These are phyloP conservation scores for Wilcoxina mikolae DNA, from an alignment of 495 filamentous ascomycete species.

Conservation along the genomic window DNA sequence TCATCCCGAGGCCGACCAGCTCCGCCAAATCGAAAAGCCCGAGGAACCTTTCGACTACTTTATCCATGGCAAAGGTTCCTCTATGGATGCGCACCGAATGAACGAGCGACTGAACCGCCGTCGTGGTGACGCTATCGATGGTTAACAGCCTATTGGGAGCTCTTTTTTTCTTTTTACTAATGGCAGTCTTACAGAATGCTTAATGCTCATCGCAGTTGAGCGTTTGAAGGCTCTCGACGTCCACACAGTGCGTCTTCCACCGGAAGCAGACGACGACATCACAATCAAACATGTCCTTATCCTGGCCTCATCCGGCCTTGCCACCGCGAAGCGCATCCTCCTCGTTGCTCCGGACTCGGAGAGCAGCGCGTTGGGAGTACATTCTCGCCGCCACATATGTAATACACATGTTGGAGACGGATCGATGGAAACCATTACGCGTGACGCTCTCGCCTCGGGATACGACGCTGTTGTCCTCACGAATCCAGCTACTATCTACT, in stretches of 20 bases:
- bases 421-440: slow-evolving; percentile 21
- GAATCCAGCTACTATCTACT: slow-evolving; percentile 56
- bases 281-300: slow-evolving; percentile 44
- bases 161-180: not conserved
- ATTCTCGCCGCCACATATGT: slow-evolving; percentile 19
- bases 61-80: slow-evolving; percentile 12
- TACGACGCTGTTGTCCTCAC: slow-evolving; percentile 43
- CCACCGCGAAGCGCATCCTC: slow-evolving; percentile 16
- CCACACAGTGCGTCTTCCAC: slow-evolving; percentile 43
- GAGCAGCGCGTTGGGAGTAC: slow-evolving; percentile 19
- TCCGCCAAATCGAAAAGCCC: slow-evolving; percentile 24
- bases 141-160: slow-evolving; percentile 4
- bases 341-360: slow-evolving; percentile 20
- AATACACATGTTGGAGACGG: slow-evolving; percentile 13
- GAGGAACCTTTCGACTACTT: slow-evolving; percentile 19
- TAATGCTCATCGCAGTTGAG: slow-evolving; percentile 42
- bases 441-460: slow-evolving; percentile 12
- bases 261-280: slow-evolving; percentile 31
- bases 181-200: slow-evolving; percentile 14
- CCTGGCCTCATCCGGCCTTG: slow-evolving; percentile 43
- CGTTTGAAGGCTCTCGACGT: slow-evolving; percentile 49
- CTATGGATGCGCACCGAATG: slow-evolving; percentile 10
- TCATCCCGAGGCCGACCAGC: slow-evolving; percentile 18
- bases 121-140: slow-evolving; percentile 24
- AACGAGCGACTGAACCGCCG: slow-evolving; percentile 24